Conservation (phyloP, 805 yeast species). For the Zygosaccharomyces bailii region DNA sequence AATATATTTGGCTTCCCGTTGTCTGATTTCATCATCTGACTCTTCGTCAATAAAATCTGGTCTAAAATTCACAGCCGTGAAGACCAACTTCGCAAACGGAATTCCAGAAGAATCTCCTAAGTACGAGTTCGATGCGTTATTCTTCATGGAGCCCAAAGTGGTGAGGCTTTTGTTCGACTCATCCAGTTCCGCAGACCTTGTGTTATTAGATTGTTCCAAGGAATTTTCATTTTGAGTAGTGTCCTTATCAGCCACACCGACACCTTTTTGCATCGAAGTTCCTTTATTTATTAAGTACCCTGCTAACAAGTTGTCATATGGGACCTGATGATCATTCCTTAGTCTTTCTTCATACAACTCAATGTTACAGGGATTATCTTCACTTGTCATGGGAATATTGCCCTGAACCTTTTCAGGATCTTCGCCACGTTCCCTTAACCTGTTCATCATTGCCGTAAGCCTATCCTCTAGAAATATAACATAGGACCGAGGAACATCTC, state of each 20-base stretch:
- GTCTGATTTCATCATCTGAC: constrained; percentile 28
- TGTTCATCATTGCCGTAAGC: constrained; percentile 52
- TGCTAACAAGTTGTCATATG: constrained; percentile 25
- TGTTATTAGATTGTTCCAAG: constrained; percentile 1
- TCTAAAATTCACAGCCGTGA: constrained; percentile 68
- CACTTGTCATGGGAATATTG: constrained; percentile 29
- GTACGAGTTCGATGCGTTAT: constrained; percentile 34
- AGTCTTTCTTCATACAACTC: constrained; percentile 21
- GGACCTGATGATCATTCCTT: constrained; percentile 22
- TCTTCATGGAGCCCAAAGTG: constrained; percentile 26
- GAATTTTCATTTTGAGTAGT: background rate
- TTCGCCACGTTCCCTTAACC: constrained; percentile 44
- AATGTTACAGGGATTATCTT: constrained; percentile 29
- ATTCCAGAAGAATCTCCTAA: constrained; percentile 56
- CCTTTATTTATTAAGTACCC: constrained; percentile 29
- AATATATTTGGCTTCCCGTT: constrained; percentile 18
- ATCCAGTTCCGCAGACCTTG: constrained; percentile 19
- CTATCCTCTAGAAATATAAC: constrained; percentile 68
- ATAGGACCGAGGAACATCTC: constrained; percentile 80
- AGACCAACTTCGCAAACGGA: constrained; percentile 71
- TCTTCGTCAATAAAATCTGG: constrained; percentile 32
- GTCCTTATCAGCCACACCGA: constrained; percentile 9
- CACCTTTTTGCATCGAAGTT: constrained; percentile 22
- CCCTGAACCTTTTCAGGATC: constrained; percentile 31
- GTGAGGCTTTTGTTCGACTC: constrained; percentile 25